Evolutionary conservation across 2,329 filamentous ascomycete genomes (phyloP).

Genomic region (Aureobasidium leucospermi): DNA sequence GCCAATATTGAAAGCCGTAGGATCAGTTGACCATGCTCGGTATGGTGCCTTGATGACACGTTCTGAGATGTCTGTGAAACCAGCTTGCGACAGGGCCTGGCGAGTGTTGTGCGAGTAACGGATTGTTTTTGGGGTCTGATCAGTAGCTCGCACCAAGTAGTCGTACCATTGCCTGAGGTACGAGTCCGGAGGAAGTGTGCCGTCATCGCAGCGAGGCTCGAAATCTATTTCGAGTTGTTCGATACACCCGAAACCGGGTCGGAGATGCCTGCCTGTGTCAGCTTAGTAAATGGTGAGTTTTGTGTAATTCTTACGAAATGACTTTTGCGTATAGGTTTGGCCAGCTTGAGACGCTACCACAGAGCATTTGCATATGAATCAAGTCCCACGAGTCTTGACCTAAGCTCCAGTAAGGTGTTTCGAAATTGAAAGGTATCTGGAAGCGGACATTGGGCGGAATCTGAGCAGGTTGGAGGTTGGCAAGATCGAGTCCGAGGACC

Average conservation of each 20-base stretch:
- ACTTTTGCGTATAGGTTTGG: constrained; percentile 63
- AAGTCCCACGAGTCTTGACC: constrained; percentile 68
- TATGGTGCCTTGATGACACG: constrained; percentile 61
- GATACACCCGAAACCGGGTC: constrained; percentile 65
- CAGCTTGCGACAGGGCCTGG: constrained; percentile 56
- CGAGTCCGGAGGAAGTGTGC: constrained; percentile 46
- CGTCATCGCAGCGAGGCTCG: constrained; percentile 63
- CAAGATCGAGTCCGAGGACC: constrained; percentile 55
- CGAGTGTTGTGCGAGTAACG: constrained; percentile 56
- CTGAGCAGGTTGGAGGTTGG: constrained; percentile 53
- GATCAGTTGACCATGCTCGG: constrained; percentile 64
- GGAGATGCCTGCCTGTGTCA: constrained; percentile 56
- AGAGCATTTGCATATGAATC: constrained; percentile 73
- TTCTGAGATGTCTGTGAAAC: constrained; percentile 74
- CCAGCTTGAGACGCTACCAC: constrained; percentile 74
- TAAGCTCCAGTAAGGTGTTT: constrained; percentile 60
- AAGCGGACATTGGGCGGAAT: constrained; percentile 65
- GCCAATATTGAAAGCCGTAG: constrained; percentile 60
- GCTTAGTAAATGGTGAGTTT: constrained; percentile 14
- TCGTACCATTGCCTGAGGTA: constrained; percentile 53
- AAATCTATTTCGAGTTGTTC: constrained; percentile 91
- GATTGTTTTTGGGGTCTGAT: constrained; percentile 57
- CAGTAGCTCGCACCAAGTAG: constrained; percentile 58
- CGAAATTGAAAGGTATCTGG: constrained; percentile 65
- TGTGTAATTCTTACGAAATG: constrained; percentile 46